Base-by-base conservation (phyloP, 257 asterid species). In the Ballota nigra region DNA sequence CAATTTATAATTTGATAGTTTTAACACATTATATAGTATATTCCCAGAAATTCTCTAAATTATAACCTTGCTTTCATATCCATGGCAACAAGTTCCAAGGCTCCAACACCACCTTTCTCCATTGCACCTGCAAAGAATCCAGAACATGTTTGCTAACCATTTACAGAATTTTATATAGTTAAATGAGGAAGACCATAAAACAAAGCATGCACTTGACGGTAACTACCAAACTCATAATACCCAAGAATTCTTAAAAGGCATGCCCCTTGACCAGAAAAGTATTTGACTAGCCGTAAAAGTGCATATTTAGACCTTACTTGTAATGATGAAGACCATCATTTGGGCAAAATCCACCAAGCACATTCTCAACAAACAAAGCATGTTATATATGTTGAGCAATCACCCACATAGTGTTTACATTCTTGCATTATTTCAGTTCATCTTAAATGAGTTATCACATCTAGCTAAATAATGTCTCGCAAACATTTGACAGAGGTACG, bases 41-140 rank as follows among this genome's bases (percentile, higher is more conserved):
- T 56, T 23, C 55, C 53, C 10, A 65, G 18, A 78, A 45, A 79
- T 70, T 66, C 26, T 60, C 74, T 58, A 69, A 67, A 43, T 40
- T 34, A 55, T 63, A 63, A 92, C 96, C 98, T 89, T 76, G 99
- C 97, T 95, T 95, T 95, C 99, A 95, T 95, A 85, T 92, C 99
- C 99, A 95, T 95, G 63, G 99, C 99, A 80, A 92, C 99, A 77
- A 92, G 99, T 77, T 95, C 99, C 74, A 95, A 83, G 68, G 99
- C 99, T 84, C 99, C 99, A 79, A 95, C 98, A 73, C 99, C 98
- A 71, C 99, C 98, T 85, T 92, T 92, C 73, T 89, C 97, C 90
- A 95, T 79, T 38, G 97, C 86, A 83, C 85, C 99, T 95, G 77
- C 63, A 67, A 69, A 66, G 49, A 81, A 70, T 59, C 66, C 53